Evolutionary conservation across 1,284 basidiomycete genomes (phyloP).

Genomic region (Naganishia cerealis): DNA sequence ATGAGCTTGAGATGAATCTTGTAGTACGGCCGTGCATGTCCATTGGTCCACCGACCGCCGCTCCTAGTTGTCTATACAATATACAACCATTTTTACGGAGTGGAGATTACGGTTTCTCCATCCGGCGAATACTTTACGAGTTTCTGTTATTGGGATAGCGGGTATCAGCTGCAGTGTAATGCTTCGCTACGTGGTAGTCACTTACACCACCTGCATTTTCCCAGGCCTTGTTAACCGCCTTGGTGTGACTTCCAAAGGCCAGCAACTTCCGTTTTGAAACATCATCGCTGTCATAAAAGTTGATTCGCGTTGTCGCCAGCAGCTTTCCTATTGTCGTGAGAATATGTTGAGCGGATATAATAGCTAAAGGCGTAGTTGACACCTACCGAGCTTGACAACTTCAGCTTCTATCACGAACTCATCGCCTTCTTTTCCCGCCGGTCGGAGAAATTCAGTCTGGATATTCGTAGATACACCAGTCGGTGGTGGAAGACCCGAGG

Average conservation of each 20-base stretch:
- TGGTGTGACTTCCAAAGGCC: constrained; percentile 53
- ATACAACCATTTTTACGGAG: not conserved
- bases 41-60: no score
- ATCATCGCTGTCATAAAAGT: constrained; percentile 44
- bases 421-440: constrained; percentile 46
- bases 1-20: not conserved
- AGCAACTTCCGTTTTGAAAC: constrained; percentile 41
- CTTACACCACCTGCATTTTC: constrained; percentile 33
- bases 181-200: not conserved
- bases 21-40: not conserved
- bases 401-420: constrained; percentile 46
- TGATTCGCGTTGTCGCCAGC: constrained; percentile 47
- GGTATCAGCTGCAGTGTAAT: not conserved
- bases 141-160: constrained; percentile 15
- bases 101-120: constrained; percentile 30
- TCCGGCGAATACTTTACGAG: constrained; percentile 33
- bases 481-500: constrained; percentile 48
- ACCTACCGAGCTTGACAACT: constrained; percentile 49
- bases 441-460: constrained; percentile 52
- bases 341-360: not conserved
- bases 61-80: not conserved
- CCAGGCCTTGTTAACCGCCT: constrained; percentile 43
- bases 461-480: constrained; percentile 52
- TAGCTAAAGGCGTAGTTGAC: not conserved
- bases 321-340: constrained; percentile 40